Base-by-base conservation (phyloP, 345 rosid genomes). In the Citrus medica region DNA sequence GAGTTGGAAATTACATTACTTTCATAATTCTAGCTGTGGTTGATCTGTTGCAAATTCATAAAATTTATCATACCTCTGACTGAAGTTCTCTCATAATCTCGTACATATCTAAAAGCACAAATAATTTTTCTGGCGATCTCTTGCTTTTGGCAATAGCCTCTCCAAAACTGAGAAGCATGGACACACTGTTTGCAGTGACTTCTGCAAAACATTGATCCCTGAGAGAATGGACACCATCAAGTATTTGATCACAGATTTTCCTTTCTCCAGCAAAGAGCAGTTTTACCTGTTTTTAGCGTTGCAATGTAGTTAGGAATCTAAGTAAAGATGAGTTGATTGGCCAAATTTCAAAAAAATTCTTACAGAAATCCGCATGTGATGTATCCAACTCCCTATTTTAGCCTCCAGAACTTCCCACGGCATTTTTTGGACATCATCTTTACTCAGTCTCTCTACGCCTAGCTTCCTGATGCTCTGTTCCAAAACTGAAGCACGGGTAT, bases 401-500 rank as follows among this genome's bases (percentile, higher is more conserved):
- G 98, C 95, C 85, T 96, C 98, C 84, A 96, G 84, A 80, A 92
- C 98, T 78, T 96, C 98, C 99, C 99, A 94, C 58, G 90, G 99
- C 99, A 96, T 90, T 89, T 84, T 96, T 86, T 96, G 99, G 67
- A 94, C 97, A 79, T 94, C 98, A 76, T 96, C 98, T 83, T 94
- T 96, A 84, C 91, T 92, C 73, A 94, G 93, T 81, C 92, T 97
- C 82, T 97, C 99, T 72, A 94, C 97, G 19, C 98, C 99, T 74
- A 97, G 75, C 86, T 97, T 97, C 81, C 79, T 75, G 6, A 97
- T 93, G 85, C 94, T 97, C 80, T 96, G 94, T 76, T 94, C 99
- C 92, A 95, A 78, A 77, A 87, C 93, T 27, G 94, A 84, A 84
- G 94, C 92, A 81, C 99, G 97, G 25, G 87, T 87, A 65, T 93